These are phyloP conservation scores for Lippia alba DNA, from an alignment of 305 asterid species.

Conservation along the genomic window DNA sequence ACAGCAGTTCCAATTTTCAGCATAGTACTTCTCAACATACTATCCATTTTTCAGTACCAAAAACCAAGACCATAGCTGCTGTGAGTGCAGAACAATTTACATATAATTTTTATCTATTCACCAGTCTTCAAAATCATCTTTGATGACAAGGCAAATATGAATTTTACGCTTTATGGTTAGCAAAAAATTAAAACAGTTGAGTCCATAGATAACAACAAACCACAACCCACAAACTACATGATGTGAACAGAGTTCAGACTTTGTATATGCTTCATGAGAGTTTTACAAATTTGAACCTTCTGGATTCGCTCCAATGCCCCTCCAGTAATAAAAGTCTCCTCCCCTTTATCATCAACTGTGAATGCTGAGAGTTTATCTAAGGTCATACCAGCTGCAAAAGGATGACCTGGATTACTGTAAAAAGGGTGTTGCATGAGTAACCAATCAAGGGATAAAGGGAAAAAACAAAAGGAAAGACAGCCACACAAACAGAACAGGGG, in stretches of 20 bases:
- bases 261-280: constrained; percentile 23
- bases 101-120: constrained; percentile 8
- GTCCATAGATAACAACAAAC: constrained; percentile 11
- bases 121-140: constrained; percentile 7
- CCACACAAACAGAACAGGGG: background rate
- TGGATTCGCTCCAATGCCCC: constrained; percentile 86
- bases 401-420: constrained; percentile 91
- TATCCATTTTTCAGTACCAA: background rate
- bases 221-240: constrained; percentile 1
- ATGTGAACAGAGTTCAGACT: constrained; percentile 13
- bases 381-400: constrained; percentile 91
- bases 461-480: constrained; percentile 3
- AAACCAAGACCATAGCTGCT: constrained; percentile 1
- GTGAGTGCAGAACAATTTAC: background rate
- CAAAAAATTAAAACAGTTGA: constrained; percentile 11
- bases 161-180: constrained; percentile 14
- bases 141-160: background rate
- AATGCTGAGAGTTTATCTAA: constrained; percentile 90
- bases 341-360: constrained; percentile 89
- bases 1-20: constrained; percentile 18
- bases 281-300: constrained; percentile 60
- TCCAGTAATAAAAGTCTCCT: constrained; percentile 86
- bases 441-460: constrained; percentile 20
- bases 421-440: constrained; percentile 36
- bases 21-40: background rate